Conservation (phyloP, 495 filamentous ascomycete species). For the Lophium mytilinum region DNA sequence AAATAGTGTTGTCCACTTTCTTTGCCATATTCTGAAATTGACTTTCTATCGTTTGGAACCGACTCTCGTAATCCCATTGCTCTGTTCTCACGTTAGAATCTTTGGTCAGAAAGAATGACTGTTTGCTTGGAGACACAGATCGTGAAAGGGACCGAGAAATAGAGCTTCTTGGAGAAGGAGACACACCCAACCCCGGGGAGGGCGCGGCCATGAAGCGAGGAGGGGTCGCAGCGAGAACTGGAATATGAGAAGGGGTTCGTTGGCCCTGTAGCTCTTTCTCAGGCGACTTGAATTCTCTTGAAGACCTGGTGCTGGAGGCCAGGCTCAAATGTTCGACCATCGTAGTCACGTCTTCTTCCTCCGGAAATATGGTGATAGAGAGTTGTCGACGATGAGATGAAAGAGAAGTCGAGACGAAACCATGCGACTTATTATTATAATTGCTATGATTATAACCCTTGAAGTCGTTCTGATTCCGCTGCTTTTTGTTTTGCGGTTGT, state of each 20-base stretch:
- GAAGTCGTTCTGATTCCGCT: not conserved
- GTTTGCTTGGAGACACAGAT: constrained; percentile 32
- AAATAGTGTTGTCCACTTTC: constrained; percentile 52
- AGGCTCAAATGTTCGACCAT: too few species aligned
- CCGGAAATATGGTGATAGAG: too few species aligned
- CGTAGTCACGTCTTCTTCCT: too few species aligned
- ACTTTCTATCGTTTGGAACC: constrained; percentile 60
- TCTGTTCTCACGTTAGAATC: constrained; percentile 50
- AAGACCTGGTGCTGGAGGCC: too few species aligned
- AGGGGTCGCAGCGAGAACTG: not conserved
- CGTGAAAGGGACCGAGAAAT: constrained; percentile 19
- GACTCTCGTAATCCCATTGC: constrained; percentile 62
- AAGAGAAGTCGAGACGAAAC: not conserved
- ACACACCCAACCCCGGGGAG: not conserved
- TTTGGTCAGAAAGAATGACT: constrained; percentile 56
- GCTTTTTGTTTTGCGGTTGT: not conserved
- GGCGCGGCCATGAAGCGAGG: constrained; percentile 2
- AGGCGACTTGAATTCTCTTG: too few species aligned
- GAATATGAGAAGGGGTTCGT: not conserved
- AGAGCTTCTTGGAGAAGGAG: constrained; percentile 24
- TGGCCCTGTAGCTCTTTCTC: too few species aligned
- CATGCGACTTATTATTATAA: not conserved
- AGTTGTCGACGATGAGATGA: not conserved
- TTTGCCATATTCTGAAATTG: constrained; percentile 43
- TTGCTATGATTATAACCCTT: not conserved